Evolutionary conservation across 495 filamentous ascomycete species (phyloP), one percentile per base, ranked within the genome.

Genomic region (Penicillium fimorum): DNA sequence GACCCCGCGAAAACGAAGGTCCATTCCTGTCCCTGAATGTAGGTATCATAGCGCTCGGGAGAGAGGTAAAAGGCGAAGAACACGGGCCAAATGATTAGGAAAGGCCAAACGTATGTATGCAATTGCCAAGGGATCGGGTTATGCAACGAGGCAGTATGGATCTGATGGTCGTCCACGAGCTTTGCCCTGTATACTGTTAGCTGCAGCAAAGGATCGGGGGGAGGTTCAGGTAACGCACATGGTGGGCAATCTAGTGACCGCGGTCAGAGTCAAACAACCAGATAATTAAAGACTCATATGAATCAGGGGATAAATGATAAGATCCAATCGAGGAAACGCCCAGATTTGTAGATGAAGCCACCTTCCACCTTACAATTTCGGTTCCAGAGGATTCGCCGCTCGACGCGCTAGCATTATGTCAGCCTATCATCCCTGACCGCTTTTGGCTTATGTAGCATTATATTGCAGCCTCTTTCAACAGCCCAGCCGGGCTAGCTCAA

Each of bases 81-180:
- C 59, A 84, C 76, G 33, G 94, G 93, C 91, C 96, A 99, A 62
- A 91, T 81, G 55, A 96, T 83, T 29, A 87, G 69, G 63, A 96
- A 99, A 1, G 94, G 94, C 89, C 89, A 94, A 60, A 96, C 71
- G 70, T 99, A 97, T 58, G 88, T 75, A 73, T 96, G 94, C 35
- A 92, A 74, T 57, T 85, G 84, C 49, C 85, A 68, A 41, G 95
- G 89, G 49, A 96, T 83, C 30, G 95, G 93, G 68, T 88, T 90
- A 67, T 97, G 89, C 53, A 99, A 81, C 57, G 90, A 88, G 55
- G 95, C 87, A 64, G 85, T 81, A 75, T 87, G 82, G 70, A 99
- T 96, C 80, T 96, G 90, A 65, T 87, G 73, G 66, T 92, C 91
- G 70, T 95, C 88, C 59, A 96, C 91, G 71, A 99, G 89, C 67